Evolutionary conservation across 257 asterid genomes (phyloP), one percentile per base, ranked within the genome.

Genomic region (Solanum piurae): DNA sequence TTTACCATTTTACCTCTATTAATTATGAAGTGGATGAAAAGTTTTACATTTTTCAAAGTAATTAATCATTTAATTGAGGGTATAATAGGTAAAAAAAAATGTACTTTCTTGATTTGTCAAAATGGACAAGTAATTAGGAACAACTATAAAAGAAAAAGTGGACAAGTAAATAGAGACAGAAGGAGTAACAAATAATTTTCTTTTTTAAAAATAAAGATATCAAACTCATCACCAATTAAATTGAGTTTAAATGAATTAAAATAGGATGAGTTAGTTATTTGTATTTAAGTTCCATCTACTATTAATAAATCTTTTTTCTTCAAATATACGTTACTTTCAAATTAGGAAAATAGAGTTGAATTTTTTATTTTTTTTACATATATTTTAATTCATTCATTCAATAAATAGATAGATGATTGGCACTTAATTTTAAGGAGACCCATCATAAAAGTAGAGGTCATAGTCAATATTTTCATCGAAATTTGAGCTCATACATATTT

Each of bases 311-410:
- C 0, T n/a, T n/a, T 68, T 29, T 27, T 68, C 21, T 68, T 68
- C 75, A 68, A 0, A 27, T 13, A 68, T 68, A 12, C 34, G 60
- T 12, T 79, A 55, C 40, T 14, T 79, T 79, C 94, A 92, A 90
- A 92, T 90, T 85, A 21, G 52, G 52, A 9, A 25, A 13, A 25
- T 6, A 25, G 13, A n/a, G 36, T 79, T 79, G 9, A 4, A 9
- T 52, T 23, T 9, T 11, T 76, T 40, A 1, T 9, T 60, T 21
- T 8, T 38, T 74, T 18, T 14, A 69, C 9, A 71, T 60, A 9
- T 23, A 25, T 27, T 27, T 68, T 27, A 69, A 16, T 72, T 16
- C 2, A 16, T 77, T 40, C 10, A 77, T 77, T 77, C 16, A 79
- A 79, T 79, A n/a, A 14, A 25, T 27, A 9, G 42, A 16, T 27